These are phyloP conservation scores for Pleomassaria siparia DNA, from an alignment of 2,329 filamentous ascomycete species.

Conservation along the genomic window DNA sequence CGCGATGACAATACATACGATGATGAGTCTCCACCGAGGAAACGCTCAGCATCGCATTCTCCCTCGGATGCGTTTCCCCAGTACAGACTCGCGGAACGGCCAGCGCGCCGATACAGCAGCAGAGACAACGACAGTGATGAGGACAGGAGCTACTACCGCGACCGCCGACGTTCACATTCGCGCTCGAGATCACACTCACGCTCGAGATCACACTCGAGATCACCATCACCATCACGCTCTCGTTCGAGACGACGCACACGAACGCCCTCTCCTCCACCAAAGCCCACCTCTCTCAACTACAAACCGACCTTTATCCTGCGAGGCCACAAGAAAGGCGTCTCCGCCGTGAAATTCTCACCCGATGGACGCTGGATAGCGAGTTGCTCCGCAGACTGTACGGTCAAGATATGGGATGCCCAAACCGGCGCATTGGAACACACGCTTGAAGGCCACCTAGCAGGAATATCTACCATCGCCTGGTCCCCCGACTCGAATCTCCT, in stretches of 20 bases:
- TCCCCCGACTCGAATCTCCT: conserved; percentile 83
- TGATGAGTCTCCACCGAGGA: conserved; percentile 26
- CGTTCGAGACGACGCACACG: conserved; percentile 18
- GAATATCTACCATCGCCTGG: conserved; percentile 93
- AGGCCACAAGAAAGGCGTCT: conserved; percentile 78
- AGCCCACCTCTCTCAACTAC: conserved; percentile 66
- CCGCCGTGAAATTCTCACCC: conserved; percentile 87
- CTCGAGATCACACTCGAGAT: conserved; percentile 19
- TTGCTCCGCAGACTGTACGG: conserved; percentile 79
- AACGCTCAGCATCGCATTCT: conserved; percentile 36
- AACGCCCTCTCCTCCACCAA: conserved; percentile 44
- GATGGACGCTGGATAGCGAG: conserved; percentile 88
- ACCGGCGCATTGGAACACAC: conserved; percentile 83
- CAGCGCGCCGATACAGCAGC: conserved; percentile 36
- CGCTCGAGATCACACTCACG: conserved; percentile 19
- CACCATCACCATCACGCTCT: conserved; percentile 18
- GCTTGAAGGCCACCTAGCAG: conserved; percentile 89
- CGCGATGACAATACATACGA: conserved; percentile 31
- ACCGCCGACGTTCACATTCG: conserved; percentile 16
- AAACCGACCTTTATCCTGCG: conserved; percentile 68
- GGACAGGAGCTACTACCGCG: conserved; percentile 23
- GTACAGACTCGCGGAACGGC: conserved; percentile 37
- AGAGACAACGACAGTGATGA: conserved; percentile 32
- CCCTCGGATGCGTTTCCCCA: conserved; percentile 29
- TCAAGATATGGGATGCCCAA: conserved; percentile 84